Evolutionary conservation across 164 flowering plant species (phyloP), one percentile per base, ranked within the genome.

Genomic region (Akebia trifoliata): DNA sequence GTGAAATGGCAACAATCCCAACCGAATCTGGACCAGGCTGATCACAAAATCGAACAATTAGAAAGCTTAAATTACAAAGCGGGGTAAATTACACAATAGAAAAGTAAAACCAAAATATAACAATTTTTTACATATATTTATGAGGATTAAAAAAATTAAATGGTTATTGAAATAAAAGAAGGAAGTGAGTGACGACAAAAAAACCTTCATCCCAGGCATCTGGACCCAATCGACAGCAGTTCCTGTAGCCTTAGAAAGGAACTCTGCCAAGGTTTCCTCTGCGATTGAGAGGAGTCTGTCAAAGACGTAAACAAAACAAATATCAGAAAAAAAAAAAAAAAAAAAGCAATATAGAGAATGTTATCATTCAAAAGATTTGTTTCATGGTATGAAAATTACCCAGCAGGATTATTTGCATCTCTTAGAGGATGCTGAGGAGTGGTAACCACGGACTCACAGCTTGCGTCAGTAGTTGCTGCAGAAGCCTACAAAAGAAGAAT

Each of bases 1-100:
- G 85, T 61, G 93, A 83, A 69, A 85, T 80, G 68, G 82, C 85
- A 74, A 78, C 85, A 57, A 85, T 81, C 71, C 93, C 89, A 76
- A 85, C 81, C 77, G 85, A 85, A 83, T 83, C 93, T 82, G 87
- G 93, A 85, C 92, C 92, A 85, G 88, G 88, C 92, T 85, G 66
- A 17, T n/a, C 35, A 67, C 31, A 57, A 55, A n/a, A 50, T 25
- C 20, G 10, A 61, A 46, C 34, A 18, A 46, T 24, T 12, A 43
- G 14, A n/a, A 50, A 2, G 24, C 7, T 26, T n/a, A 40, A 9
- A n/a, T 17, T 17, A 40, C 31, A 42, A 6, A 38, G 9, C n/a
- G n/a, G n/a, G n/a, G n/a, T n/a, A n/a, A n/a, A n/a, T n/a, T n/a
- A n/a, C n/a, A n/a, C n/a, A n/a, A n/a, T n/a, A n/a, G n/a, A n/a